Base-by-base conservation (phyloP, 352 stramenopile genomes). In the Phytophthora fragariae region DNA sequence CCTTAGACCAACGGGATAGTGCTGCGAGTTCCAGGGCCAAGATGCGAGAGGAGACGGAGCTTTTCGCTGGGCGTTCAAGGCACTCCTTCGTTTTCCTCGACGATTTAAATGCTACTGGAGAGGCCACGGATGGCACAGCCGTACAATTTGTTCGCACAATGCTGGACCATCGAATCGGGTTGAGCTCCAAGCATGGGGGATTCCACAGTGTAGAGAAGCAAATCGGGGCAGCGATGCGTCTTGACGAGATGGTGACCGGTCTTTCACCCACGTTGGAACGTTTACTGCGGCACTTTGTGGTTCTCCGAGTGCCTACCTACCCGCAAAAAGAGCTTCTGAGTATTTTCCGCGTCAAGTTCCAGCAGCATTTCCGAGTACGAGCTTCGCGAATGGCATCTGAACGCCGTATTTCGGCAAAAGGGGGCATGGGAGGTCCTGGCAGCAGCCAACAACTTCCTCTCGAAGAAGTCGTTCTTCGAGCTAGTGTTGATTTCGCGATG, bases 1-100 rank as follows among this genome's bases (percentile, higher is more conserved):
- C 21, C 17, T 11, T 53, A 15, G 31, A 54, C 17, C n/a, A 63
- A 69, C 59, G 57, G 47, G 10, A 58, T 31, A 29, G 15, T 64
- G 37, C 6, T 6, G 21, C 17, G 12, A 29, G n/a, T 49, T 74
- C 65, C 24, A 65, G 75, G 62, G 71, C 63, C 3, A 80, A 74
- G 46, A 62, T 72, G 19, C 64, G 55, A 14, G 79, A 88, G 61
- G 84, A 92, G 39, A 54, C 72, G 1, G 35, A 82, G 17, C 60
- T 92, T 6, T 90, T 90, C 44, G 50, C 68, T 6, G 33, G 72
- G 5, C 58, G 58, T 19, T 60, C 71, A 4, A 55, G 53, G 27
- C 50, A 83, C 17, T 78, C 75, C 3, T 85, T 86, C 39, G 62
- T 91, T 4, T 92, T 92, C 59, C 10, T 92, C 12, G 85, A 92